Evolutionary conservation across 768 basidiomycete species (phyloP), one percentile per base, ranked within the genome.

Genomic region (Tephrocybe sp.): DNA sequence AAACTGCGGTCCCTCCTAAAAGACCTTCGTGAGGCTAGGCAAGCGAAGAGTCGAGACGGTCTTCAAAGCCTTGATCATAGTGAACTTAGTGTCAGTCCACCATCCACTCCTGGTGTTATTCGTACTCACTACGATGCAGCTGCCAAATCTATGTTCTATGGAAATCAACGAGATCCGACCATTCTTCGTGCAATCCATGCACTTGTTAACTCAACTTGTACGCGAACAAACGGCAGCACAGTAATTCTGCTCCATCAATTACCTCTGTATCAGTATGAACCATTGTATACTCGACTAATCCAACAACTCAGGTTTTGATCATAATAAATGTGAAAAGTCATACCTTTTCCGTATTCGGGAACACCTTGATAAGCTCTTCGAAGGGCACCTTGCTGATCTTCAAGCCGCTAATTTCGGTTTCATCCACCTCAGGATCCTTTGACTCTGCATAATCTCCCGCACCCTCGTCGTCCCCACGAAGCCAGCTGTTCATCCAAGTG

Each of bases 91-190:
- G 91, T 91, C 64, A 34, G 84, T 68, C 25, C 50, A 11, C 29
- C 41, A 37, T 45, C 36, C 39, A 37, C 29, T 24, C 43, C 42
- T 16, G 4, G 9, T 27, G 11, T 23, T 24, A n/a, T 43, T 16
- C 15, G 36, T 42, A 45, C 44, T 29, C 33, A 34, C 23, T 31
- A 22, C 15, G 34, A 8, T 12, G 29, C 62, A 94, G 92, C 74
- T 97, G 52, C 83, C 90, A 3, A 89, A 93, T 56, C 70, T 95
- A 16, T 88, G 83, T 52, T 82, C 90, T 1, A 86, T 94, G 85
- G 93, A 97, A 66, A 89, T 97, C 68, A 92, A 93, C 69, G 94
- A 95, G 64, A 88, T 95, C 57, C 78, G 91, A 30, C 91, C 93
- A 2, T 90, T 91, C 72, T 94, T 94, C 60, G 73, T 87, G 27